Evolutionary conservation across 805 yeast species (phyloP).

Genomic region (Candida parachauliodes): DNA sequence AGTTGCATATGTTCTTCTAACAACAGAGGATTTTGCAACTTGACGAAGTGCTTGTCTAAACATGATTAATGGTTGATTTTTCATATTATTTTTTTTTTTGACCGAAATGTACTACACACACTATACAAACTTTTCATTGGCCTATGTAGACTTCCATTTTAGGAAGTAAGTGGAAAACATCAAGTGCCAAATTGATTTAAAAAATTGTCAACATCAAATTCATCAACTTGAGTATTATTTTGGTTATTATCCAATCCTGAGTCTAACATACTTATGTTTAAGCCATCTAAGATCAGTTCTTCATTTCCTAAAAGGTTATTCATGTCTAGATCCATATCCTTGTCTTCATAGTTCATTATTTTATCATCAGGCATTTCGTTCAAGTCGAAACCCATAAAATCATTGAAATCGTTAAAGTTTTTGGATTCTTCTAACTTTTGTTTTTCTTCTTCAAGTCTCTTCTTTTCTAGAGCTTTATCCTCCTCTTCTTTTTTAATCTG

Average conservation of each 20-base stretch:
- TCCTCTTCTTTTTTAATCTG: slow-evolving; percentile 16
- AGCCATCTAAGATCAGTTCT: slow-evolving; percentile 40
- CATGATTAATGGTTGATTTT: slow-evolving; percentile 30
- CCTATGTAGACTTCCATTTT: slow-evolving; percentile 22
- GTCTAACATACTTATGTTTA: slow-evolving; percentile 38
- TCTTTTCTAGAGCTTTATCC: slow-evolving; percentile 8
- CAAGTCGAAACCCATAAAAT: slow-evolving; percentile 17
- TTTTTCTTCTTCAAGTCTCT: slow-evolving; percentile 10
- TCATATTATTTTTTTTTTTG: slow-evolving; percentile 2
- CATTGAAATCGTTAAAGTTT: slow-evolving; percentile 13
- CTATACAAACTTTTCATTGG: slow-evolving; percentile 6
- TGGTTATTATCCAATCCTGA: slow-evolving; percentile 17
- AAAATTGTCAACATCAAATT: slow-evolving; percentile 43
- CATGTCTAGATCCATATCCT: slow-evolving; percentile 15
- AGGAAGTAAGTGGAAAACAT: slow-evolving; percentile 14
- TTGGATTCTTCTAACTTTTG: slow-evolving; percentile 9
- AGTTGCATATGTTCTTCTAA: slow-evolving; percentile 88
- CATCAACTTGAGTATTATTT: slow-evolving; percentile 23
- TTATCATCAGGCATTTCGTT: slow-evolving; percentile 6
- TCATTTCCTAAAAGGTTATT: slow-evolving; percentile 36
- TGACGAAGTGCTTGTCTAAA: slow-evolving; percentile 63
- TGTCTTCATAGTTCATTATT: slow-evolving; percentile 2
- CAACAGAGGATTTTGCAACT: slow-evolving; percentile 56
- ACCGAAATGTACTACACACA: slow-evolving; percentile 6
- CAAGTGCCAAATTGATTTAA: slow-evolving; percentile 39